Percentiles rank a stretch among this genome's conserved stretches.
Evolutionary conservation across 1,139 yeast species (phyloP).

Genomic region (Saccharomyces hybrid): DNA sequence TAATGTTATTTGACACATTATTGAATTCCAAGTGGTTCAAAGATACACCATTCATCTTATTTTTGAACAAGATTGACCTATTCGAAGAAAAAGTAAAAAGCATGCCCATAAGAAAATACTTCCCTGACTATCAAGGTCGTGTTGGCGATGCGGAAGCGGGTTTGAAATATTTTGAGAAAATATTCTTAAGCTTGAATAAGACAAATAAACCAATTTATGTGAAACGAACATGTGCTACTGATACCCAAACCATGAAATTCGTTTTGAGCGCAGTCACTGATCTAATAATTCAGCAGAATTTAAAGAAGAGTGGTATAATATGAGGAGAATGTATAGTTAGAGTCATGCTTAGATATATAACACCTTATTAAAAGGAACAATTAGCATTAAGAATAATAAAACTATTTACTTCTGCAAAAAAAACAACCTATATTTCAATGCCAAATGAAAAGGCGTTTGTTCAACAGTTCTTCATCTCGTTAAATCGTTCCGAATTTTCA

Average conservation of each 20-base stretch:
- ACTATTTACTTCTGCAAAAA: not conserved
- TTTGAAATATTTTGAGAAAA: slow-evolving; percentile 56
- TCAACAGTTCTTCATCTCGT: not conserved
- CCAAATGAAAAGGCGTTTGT: not conserved
- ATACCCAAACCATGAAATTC: slow-evolving; percentile 77
- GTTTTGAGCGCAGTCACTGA: slow-evolving; percentile 92
- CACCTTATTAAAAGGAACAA: not conserved
- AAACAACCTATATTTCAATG: not conserved
- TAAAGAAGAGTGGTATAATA: slow-evolving; percentile 76
- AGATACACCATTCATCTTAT: slow-evolving; percentile 80
- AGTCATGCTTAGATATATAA: not conserved
- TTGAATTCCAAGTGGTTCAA: slow-evolving; percentile 83
- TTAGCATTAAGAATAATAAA: not conserved
- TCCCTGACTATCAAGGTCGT: slow-evolving; percentile 65
- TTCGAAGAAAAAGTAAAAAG: slow-evolving; percentile 60
- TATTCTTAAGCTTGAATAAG: slow-evolving; percentile 55
- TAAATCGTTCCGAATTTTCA: not conserved
- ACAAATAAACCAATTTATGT: slow-evolving; percentile 72
- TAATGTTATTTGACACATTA: slow-evolving; percentile 73
- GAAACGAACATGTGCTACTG: slow-evolving; percentile 95
- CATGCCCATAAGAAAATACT: slow-evolving; percentile 59
- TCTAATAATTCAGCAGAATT: slow-evolving; percentile 73
- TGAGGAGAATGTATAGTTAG: slow-evolving; percentile 20
- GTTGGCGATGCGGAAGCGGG: slow-evolving; percentile 60
- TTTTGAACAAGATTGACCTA: slow-evolving; percentile 81